A percentile compares a stretch with the other conserved stretches of the same genome.
Conservation (phyloP, 495 filamentous ascomycete species). For the Trichoderma orchidacearum region DNA sequence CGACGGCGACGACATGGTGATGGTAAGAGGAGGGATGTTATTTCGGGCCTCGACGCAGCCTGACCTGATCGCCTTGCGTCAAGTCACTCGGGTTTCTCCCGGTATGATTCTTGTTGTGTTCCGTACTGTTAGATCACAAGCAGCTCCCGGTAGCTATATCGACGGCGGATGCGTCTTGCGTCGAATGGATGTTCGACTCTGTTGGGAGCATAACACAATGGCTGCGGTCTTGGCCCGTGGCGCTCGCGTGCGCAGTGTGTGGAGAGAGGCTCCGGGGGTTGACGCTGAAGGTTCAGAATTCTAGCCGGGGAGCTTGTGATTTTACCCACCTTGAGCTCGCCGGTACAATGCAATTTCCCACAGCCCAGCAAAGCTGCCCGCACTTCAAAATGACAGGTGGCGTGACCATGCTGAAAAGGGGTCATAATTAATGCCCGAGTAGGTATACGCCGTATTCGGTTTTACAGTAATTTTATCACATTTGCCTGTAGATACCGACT, state of each 20-base stretch:
- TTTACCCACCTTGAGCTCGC: background rate
- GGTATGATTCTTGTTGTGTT: background rate
- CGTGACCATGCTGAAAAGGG: background rate
- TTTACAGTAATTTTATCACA: background rate
- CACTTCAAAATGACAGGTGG: background rate
- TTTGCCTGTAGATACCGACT: too few relatives aligned
- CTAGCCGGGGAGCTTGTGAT: background rate
- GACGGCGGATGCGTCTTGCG: too few relatives aligned
- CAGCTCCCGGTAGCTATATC: background rate
- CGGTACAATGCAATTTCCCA: background rate
- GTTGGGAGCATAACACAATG: too few relatives aligned
- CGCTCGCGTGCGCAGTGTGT: background rate
- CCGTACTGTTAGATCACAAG: background rate
- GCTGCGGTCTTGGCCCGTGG: background rate
- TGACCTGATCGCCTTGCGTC: background rate
- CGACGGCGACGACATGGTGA: constrained; percentile 3
- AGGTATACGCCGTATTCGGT: background rate
- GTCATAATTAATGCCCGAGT: background rate
- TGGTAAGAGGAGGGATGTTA: background rate
- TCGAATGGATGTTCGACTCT: too few relatives aligned
- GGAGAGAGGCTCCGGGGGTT: background rate
- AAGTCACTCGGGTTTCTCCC: too few relatives aligned
- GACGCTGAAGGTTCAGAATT: background rate
- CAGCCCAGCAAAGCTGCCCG: constrained; percentile 1
- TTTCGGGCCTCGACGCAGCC: background rate